Conservation (phyloP, 2,329 filamentous ascomycete genomes). For the Penicillium palitans region DNA sequence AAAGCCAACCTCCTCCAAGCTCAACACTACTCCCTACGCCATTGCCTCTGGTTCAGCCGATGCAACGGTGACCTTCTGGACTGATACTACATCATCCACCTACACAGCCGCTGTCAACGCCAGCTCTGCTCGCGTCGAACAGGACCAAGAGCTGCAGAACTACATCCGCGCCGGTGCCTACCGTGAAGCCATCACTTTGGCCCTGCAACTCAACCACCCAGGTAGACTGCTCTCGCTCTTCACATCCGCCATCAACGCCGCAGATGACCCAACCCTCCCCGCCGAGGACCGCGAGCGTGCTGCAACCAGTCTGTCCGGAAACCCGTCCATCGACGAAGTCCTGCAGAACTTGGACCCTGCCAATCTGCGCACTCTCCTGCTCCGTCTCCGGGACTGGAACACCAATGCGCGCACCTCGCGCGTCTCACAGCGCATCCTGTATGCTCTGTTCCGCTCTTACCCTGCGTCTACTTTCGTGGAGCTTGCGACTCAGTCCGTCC, state of each 20-base stretch:
- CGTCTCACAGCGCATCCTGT: slow-evolving; percentile 82
- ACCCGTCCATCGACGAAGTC: slow-evolving; percentile 72
- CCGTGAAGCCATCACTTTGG: slow-evolving; percentile 87
- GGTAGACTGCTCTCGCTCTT: slow-evolving; percentile 82
- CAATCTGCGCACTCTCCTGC: slow-evolving; percentile 79
- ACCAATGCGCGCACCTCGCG: slow-evolving; percentile 85
- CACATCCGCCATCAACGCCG: slow-evolving; percentile 71
- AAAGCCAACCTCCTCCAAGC: slow-evolving; percentile 32
- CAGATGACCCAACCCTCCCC: slow-evolving; percentile 57
- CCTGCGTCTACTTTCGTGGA: slow-evolving; percentile 74
- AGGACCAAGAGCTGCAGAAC: slow-evolving; percentile 92
- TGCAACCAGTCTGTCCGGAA: slow-evolving; percentile 45
- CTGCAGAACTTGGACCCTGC: slow-evolving; percentile 76
- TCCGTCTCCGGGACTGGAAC: slow-evolving; percentile 92
- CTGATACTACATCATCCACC: slow-evolving; percentile 81
- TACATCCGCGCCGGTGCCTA: slow-evolving; percentile 86
- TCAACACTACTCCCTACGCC: slow-evolving; percentile 54
- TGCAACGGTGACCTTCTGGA: slow-evolving; percentile 93
- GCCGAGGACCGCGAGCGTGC: slow-evolving; percentile 28
- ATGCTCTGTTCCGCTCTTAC: slow-evolving; percentile 76
- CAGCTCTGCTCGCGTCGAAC: slow-evolving; percentile 78
- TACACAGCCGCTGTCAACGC: slow-evolving; percentile 71
- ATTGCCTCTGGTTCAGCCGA: slow-evolving; percentile 91
- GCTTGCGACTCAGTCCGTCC: slow-evolving; percentile 52
- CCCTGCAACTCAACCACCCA: slow-evolving; percentile 91